Base-by-base conservation (phyloP, 2,329 filamentous ascomycete species). In the Colletotrichum godetiae region DNA sequence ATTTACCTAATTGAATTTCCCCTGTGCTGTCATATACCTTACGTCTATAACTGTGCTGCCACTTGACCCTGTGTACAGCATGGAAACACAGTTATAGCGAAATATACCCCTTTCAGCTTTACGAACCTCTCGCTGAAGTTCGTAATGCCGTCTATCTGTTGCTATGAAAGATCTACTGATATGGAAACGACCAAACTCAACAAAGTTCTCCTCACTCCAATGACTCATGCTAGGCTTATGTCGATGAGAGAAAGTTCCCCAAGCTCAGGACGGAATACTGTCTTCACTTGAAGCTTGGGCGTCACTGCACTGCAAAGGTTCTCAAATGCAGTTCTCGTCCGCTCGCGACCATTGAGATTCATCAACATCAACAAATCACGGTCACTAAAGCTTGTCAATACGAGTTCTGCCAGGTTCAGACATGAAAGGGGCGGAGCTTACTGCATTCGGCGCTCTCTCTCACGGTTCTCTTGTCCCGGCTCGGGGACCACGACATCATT, bases 341-440 rank as follows among this genome's bases (percentile, higher is more conserved):
- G 22, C 19, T 68, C 66, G 5, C 66, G 66, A 5, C 66, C 66
- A n/a, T 68, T 68, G 3, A 68, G 33, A 8, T 68, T 68, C 57
- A 68, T 68, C 24, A 68, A 33, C 66, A 68, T 68, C 57, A 68
- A 24, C 22, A 68, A 11, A 12, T 68, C 66, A 42, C 66, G 66
- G 46, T 68, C 66, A 56, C 66, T 68, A 19, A 22, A 33, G 27
- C 4, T 27, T 62, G 37, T 12, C 2, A 11, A 27, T 62, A 27
- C 49, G 19, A 13, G 2, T 10, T 15, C 11, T 2, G 5, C 6
- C 35, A 6, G 15, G 37, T 15, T 49, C 5, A 3, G 5, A 12
- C 7, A 33, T 6, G 19, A n/a, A 7, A 4, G 1, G 12, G 12
- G 49, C 15, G 8, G 24, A 13, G 56, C 66, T 24, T 46, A 63